These are phyloP conservation scores for Carex parvula DNA, from an alignment of 176 grass and related monocot genomes.

Conservation along the genomic window DNA sequence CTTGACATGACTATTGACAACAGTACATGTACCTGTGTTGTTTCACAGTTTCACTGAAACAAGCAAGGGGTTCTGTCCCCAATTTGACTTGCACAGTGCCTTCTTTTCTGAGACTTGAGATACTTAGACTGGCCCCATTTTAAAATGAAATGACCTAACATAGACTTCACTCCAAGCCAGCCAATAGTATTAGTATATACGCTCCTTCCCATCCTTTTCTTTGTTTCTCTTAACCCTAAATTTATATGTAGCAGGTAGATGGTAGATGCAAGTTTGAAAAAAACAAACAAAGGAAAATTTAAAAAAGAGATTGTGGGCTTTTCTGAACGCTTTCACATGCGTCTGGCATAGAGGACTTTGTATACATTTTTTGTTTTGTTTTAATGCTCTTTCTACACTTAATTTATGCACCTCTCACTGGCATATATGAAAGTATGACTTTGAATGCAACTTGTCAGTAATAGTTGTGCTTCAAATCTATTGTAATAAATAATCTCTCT, in stretches of 20 bases:
- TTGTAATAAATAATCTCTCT: neutral
- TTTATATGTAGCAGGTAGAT: constrained; percentile 18
- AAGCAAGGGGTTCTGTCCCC: constrained; percentile 26
- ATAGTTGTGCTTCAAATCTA: neutral
- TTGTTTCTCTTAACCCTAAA: neutral
- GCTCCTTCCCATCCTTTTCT: neutral
- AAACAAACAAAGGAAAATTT: neutral
- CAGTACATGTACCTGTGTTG: constrained; percentile 8
- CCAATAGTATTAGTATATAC: neutral
- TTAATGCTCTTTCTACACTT: neutral
- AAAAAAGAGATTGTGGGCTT: neutral
- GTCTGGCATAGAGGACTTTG: neutral
- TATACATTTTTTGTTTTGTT: neutral
- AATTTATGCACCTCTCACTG: neutral
- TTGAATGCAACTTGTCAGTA: neutral
- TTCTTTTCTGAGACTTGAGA: constrained; percentile 31
- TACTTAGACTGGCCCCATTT: neutral
- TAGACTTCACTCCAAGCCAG: constrained; percentile 4
- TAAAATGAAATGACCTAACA: constrained; percentile 23
- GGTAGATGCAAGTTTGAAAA: constrained; percentile 8
- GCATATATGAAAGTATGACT: neutral
- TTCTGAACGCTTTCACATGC: constrained; percentile 13
- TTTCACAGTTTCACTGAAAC: neutral
- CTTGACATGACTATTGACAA: constrained; percentile 3
- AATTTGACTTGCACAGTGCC: constrained; percentile 10